phyloP scores from a whole-genome alignment of 2,329 filamentous ascomycete species.

The Chaetomiaceae sp. region DNA sequence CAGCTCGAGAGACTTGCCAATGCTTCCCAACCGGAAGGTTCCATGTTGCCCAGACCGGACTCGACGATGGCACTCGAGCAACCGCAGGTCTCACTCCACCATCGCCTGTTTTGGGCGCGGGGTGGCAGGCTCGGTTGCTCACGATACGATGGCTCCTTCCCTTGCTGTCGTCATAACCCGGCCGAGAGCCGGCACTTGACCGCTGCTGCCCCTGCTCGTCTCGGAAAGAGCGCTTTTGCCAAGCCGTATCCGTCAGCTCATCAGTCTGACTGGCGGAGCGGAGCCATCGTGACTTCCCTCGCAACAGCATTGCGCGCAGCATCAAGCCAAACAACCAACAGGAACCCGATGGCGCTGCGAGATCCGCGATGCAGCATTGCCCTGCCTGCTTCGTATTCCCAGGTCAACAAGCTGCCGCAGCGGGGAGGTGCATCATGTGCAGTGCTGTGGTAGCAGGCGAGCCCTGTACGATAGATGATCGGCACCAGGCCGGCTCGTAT shows the following conservation, averaged over 20 bases:
- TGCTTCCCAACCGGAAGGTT: neutral
- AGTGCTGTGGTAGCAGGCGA: neutral
- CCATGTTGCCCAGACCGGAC: neutral
- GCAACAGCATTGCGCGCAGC: slow-evolving; percentile 1
- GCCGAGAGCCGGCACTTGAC: neutral
- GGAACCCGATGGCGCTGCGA: neutral
- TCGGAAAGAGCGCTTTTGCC: neutral
- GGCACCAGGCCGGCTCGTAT: slow-evolving; percentile 9
- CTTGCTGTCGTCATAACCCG: slow-evolving; percentile 1
- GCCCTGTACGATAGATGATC: neutral
- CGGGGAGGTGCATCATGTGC: neutral
- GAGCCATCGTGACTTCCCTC: neutral
- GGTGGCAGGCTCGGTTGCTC: neutral
- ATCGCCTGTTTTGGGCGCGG: neutral
- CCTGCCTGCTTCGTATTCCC: slow-evolving; percentile 7
- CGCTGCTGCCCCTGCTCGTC: neutral
- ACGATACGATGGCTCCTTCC: slow-evolving; percentile 8
- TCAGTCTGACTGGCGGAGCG: neutral
- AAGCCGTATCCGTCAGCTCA: neutral
- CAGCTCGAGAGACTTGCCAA: neutral
- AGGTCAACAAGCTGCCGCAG: neutral
- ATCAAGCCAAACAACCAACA: neutral
- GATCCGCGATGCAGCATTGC: neutral
- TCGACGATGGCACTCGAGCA: neutral
- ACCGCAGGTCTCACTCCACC: neutral